Conservation (phyloP, 495 filamentous ascomycete species). For the Jackrogersella multiformis region DNA sequence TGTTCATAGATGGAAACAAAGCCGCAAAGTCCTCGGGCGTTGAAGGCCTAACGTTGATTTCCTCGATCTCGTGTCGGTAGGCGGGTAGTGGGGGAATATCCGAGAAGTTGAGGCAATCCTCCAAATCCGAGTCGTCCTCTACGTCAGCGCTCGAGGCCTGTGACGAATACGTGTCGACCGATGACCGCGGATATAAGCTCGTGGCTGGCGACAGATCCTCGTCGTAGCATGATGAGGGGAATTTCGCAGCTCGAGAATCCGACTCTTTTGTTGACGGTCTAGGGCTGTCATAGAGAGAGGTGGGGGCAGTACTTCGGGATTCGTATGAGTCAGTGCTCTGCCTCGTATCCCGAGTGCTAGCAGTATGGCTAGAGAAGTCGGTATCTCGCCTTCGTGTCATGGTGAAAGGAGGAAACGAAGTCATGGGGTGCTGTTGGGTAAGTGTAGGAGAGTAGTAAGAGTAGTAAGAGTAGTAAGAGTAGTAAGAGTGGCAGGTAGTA, state of each 20-base stretch:
- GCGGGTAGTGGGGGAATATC: constrained; percentile 64
- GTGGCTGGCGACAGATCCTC: constrained; percentile 59
- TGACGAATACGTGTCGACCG: constrained; percentile 83
- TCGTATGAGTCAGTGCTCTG: constrained; percentile 70
- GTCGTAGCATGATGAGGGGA: constrained; percentile 52
- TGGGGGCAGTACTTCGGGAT: constrained; percentile 75
- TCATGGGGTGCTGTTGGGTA: constrained; percentile 26
- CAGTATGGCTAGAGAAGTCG: constrained; percentile 50
- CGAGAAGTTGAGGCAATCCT: constrained; percentile 54
- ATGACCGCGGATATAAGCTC: constrained; percentile 66
- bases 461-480: constrained; percentile 11
- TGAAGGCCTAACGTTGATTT: constrained; percentile 73
- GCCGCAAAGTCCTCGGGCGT: constrained; percentile 85
- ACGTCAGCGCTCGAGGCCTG: constrained; percentile 70
- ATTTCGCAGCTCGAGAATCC: constrained; percentile 47
- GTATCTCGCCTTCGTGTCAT: constrained; percentile 44
- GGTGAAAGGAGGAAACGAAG: constrained; percentile 27
- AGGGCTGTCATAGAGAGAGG: constrained; percentile 67
- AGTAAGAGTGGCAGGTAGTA: not conserved
- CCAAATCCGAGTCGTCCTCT: constrained; percentile 64
- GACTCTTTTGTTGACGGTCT: constrained; percentile 59
- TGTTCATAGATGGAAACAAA: constrained; percentile 84
- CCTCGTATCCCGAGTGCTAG: constrained; percentile 67
- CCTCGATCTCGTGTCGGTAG: constrained; percentile 66
- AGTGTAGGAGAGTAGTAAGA: constrained; percentile 9